These are phyloP conservation scores for Agaricus sinodeliciosus DNA, from an alignment of 768 basidiomycete species.

Conservation along the genomic window DNA sequence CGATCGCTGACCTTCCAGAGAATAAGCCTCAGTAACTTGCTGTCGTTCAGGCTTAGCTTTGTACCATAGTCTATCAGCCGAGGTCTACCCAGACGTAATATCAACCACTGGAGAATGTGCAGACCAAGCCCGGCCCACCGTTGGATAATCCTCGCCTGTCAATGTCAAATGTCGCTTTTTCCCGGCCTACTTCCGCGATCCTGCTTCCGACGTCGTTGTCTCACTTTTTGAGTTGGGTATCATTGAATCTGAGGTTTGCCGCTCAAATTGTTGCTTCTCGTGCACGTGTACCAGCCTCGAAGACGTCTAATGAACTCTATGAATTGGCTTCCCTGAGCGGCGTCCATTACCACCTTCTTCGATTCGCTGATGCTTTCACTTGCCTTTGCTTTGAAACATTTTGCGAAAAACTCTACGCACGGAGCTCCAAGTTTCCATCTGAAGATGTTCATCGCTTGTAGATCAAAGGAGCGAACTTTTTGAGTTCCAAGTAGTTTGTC, in stretches of 20 bases:
- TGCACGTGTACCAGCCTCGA: background rate
- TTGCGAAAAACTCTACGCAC: no score
- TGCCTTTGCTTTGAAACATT: background rate
- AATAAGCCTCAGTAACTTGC: background rate
- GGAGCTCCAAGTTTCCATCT: no score
- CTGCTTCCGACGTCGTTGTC: background rate
- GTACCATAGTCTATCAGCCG: background rate
- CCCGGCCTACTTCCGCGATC: background rate
- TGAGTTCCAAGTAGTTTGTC: no score
- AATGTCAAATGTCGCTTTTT: background rate
- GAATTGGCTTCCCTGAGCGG: background rate
- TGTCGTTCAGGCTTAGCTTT: background rate
- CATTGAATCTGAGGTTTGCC: background rate
- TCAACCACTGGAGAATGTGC: background rate
- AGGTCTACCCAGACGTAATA: background rate
- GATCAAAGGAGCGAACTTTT: no score
- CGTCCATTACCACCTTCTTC: background rate
- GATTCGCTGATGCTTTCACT: background rate
- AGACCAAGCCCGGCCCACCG: background rate
- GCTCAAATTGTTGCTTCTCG: background rate
- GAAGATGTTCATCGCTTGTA: no score
- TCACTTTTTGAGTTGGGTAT: background rate
- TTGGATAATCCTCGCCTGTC: background rate
- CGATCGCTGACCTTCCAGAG: conserved; percentile 24
- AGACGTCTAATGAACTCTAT: background rate